Evolutionary conservation across 352 stramenopile species (phyloP), one percentile per base, ranked within the genome.

Genomic region (Pythium pectinolyticum): DNA sequence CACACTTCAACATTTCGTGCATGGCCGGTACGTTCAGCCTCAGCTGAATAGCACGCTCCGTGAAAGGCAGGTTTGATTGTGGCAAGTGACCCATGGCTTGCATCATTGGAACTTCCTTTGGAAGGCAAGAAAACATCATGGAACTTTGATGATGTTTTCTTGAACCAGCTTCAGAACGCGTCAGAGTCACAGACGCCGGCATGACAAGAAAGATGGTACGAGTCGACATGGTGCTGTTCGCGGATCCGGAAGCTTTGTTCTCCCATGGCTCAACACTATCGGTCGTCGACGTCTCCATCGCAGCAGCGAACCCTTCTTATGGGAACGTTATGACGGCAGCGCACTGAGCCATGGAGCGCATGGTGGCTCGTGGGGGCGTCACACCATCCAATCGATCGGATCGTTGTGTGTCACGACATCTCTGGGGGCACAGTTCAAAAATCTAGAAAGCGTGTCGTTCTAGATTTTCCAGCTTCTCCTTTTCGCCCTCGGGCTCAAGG

Each of bases 121-220:
- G n/a, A n/a, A n/a, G n/a, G n/a, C n/a, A n/a, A n/a, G n/a, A n/a
- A n/a, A n/a, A n/a, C n/a, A n/a, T n/a, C n/a, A n/a, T n/a, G n/a
- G n/a, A n/a, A n/a, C n/a, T n/a, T n/a, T n/a, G 39, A n/a, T 46
- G 39, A 46, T 46, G 39, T 46, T 46, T 46, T 22, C 39, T 25
- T 17, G 39, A 46, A 15, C 39, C 19, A 46, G 39, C 39, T 46
- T 46, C 39, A 46, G 39, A 8, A 46, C 39, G 39, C 39, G 39
- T 46, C 39, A 46, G 35, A 41, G 17, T 17, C 12, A 41, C 35
- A 19, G 6, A 7, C 12, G 12, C 7, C 4, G 5, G 39, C 39
- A n/a, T 46, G 39, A 5, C 35, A 4, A 17, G 12, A n/a, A n/a
- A n/a, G n/a, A n/a, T n/a, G n/a, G n/a, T n/a, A n/a, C n/a, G n/a